Conservation (phyloP, 2,329 filamentous ascomycete genomes). For the Rhynchosporium agropyri region DNA sequence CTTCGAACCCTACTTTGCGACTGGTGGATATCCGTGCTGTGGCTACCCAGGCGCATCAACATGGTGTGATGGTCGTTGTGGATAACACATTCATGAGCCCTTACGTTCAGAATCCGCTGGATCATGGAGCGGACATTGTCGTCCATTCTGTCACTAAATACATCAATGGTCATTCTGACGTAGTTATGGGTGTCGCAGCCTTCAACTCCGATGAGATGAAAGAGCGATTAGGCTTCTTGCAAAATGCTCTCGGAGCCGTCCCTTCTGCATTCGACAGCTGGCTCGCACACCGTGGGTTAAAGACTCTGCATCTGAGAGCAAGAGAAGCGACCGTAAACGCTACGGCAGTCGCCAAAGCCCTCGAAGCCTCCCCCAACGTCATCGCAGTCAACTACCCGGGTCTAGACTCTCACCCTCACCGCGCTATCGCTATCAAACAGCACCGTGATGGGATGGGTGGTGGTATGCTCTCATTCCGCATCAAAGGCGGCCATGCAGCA, state of each 20-base stretch:
- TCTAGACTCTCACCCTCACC: slow-evolving; percentile 82
- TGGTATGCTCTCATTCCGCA: slow-evolving; percentile 96
- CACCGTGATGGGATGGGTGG: slow-evolving; percentile 94
- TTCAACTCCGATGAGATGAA: slow-evolving; percentile 86
- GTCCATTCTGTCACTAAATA: slow-evolving; percentile 98
- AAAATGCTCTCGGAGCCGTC: slow-evolving; percentile 96
- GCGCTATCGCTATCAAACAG: slow-evolving; percentile 82
- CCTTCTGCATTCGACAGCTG: slow-evolving; percentile 96
- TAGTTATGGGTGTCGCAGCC: slow-evolving; percentile 95
- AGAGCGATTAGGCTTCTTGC: slow-evolving; percentile 81
- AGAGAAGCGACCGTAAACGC: slow-evolving; percentile 85
- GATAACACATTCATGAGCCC: slow-evolving; percentile 98
- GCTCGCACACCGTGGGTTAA: slow-evolving; percentile 95
- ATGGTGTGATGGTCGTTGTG: slow-evolving; percentile 93
- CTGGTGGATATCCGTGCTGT: slow-evolving; percentile 92
- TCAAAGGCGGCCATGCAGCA: slow-evolving; percentile 81
- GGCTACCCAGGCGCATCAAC: slow-evolving; percentile 78
- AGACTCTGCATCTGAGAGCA: slow-evolving; percentile 92
- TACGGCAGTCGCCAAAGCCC: slow-evolving; percentile 70
- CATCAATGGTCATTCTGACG: slow-evolving; percentile 96
- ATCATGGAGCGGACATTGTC: slow-evolving; percentile 94
- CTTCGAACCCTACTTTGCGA: slow-evolving; percentile 90
- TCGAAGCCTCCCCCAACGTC: slow-evolving; percentile 80
- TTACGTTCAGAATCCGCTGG: slow-evolving; percentile 94
- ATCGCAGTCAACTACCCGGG: slow-evolving; percentile 95